Percentiles rank a stretch among this genome's conserved stretches.
These are phyloP conservation scores for Populus ilicifolia DNA, from an alignment of 345 rosid genomes.

Conservation along the genomic window DNA sequence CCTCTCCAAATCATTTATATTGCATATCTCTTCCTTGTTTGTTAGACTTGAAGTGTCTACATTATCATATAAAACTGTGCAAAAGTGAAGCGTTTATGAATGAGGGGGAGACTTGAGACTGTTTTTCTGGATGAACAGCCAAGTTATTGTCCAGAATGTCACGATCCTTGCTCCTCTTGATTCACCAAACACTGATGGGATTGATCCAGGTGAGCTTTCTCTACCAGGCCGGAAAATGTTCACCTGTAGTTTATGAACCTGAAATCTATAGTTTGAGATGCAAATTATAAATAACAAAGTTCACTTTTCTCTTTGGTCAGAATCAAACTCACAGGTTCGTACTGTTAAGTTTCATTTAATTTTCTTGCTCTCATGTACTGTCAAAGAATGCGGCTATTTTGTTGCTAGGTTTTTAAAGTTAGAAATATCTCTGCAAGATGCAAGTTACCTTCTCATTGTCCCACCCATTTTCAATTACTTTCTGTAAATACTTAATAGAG, in stretches of 20 bases:
- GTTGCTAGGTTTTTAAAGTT: background rate
- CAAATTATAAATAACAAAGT: background rate
- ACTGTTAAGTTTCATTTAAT: background rate
- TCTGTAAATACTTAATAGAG: background rate
- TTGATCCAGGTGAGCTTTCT: constrained; percentile 78
- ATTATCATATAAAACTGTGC: constrained; percentile 21
- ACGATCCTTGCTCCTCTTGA: constrained; percentile 91
- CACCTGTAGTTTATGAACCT: background rate
- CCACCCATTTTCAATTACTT: background rate
- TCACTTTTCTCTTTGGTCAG: background rate
- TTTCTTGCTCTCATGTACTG: background rate
- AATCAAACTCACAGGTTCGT: background rate
- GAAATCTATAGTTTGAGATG: constrained; percentile 6
- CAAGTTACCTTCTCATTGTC: background rate
- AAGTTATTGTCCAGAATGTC: constrained; percentile 72
- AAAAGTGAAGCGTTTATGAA: constrained; percentile 37
- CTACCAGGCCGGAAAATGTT: constrained; percentile 4
- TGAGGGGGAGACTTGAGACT: constrained; percentile 37
- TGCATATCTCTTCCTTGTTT: constrained; percentile 12
- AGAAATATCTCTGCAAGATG: background rate
- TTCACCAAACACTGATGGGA: constrained; percentile 95
- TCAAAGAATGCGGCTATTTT: background rate
- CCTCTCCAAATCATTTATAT: constrained; percentile 13
- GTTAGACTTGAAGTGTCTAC: constrained; percentile 16
- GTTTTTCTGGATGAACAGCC: constrained; percentile 62